Evolutionary conservation across 495 filamentous ascomycete genomes (phyloP).

Genomic region (Penicillium mononematosum): DNA sequence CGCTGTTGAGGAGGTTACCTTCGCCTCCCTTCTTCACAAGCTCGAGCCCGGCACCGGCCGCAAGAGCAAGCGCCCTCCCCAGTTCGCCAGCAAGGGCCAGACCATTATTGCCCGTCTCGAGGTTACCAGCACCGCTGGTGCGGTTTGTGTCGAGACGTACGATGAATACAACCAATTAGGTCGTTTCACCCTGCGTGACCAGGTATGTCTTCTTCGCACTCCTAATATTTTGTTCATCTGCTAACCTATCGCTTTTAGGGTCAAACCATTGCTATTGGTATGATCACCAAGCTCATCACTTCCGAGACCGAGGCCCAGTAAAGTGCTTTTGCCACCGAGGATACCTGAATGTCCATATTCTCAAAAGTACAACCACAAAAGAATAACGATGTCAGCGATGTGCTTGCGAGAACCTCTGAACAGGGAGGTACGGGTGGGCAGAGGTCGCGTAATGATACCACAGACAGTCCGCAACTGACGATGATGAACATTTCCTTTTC

Average conservation of each 20-base stretch:
- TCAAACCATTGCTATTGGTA: constrained; percentile 95
- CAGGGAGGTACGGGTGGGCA: constrained; percentile 25
- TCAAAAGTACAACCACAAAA: constrained; percentile 16
- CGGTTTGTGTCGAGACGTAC: constrained; percentile 88
- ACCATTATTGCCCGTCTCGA: constrained; percentile 91
- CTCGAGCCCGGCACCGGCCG: constrained; percentile 93
- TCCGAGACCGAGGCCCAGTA: constrained; percentile 38
- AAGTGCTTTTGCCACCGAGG: constrained; percentile 11
- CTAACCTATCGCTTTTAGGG: constrained; percentile 52
- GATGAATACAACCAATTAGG: constrained; percentile 93
- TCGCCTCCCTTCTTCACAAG: constrained; percentile 84
- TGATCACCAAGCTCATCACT: constrained; percentile 81
- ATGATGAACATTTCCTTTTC: constrained; percentile 39
- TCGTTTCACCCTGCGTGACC: constrained; percentile 91
- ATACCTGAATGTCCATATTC: constrained; percentile 20
- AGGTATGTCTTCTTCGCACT: constrained; percentile 54
- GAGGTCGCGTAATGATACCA: constrained; percentile 28
- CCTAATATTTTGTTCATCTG: constrained; percentile 1
- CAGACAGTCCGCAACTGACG: constrained; percentile 33
- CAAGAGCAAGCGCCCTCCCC: constrained; percentile 87
- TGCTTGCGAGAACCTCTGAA: constrained; percentile 11
- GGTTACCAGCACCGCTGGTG: constrained; percentile 76
- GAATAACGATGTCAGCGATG: constrained; percentile 9
- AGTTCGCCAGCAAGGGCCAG: constrained; percentile 88
- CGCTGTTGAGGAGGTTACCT: constrained; percentile 93